Percentiles rank a stretch among this genome's conserved stretches.
Conservation (phyloP, 2,329 filamentous ascomycete species). For the Ceratocystis papillata region DNA sequence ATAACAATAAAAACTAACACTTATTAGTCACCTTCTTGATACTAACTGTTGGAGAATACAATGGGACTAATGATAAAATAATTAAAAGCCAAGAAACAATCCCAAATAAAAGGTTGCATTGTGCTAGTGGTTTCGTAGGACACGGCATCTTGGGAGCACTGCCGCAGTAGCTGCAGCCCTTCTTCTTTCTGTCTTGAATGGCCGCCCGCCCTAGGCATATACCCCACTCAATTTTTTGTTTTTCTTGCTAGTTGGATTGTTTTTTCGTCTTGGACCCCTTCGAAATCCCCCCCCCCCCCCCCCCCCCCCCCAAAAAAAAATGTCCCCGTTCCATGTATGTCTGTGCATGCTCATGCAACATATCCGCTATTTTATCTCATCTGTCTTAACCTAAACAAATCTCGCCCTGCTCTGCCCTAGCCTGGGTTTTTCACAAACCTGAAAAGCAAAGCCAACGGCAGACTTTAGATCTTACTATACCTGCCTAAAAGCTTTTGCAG, state of each 20-base stretch:
- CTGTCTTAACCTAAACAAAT: not conserved
- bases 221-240: not conserved
- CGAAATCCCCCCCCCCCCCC: not conserved
- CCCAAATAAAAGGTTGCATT: not conserved
- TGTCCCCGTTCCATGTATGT: conserved; percentile 12
- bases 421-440: not conserved
- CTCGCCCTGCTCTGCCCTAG: conserved; percentile 2
- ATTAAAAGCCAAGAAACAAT: not conserved
- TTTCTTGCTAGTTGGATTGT: not conserved
- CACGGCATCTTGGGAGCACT: conserved; percentile 1
- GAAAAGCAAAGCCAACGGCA: no score
- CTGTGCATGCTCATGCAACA: conserved; percentile 9
- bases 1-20: no score
- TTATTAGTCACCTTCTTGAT: no score
- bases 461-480: no score
- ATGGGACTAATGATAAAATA: not conserved
- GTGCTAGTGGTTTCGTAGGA: not conserved
- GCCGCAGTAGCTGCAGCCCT: conserved; percentile 1
- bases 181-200: not conserved
- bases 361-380: not conserved
- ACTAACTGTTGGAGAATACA: not conserved
- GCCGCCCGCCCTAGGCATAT: not conserved
- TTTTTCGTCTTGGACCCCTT: not conserved
- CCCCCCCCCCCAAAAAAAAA: not conserved
- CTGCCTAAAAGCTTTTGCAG: no score